Evolutionary conservation across 1,284 basidiomycete species (phyloP).

Genomic region (Pseudozyma sp.): DNA sequence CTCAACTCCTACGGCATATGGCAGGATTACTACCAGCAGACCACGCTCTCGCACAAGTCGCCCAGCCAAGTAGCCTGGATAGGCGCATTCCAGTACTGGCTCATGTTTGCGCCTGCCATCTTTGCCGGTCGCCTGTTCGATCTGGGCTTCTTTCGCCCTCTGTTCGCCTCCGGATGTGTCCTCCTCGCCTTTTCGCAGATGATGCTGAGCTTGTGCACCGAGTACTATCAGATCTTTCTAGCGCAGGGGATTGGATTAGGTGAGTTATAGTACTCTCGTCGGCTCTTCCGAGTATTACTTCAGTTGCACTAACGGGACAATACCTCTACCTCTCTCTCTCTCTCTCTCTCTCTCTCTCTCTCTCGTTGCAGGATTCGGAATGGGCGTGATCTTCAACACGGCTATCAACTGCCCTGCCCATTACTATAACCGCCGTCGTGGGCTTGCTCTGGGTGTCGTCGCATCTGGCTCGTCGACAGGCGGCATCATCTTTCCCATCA

Average conservation of each 20-base stretch:
- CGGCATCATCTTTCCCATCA: conserved; percentile 59
- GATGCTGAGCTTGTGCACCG: conserved; percentile 57
- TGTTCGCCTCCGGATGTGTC: conserved; percentile 36
- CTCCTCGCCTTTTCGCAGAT: conserved; percentile 52
- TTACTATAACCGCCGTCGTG: conserved; percentile 42
- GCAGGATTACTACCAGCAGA: conserved; percentile 48
- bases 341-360: too few relatives aligned
- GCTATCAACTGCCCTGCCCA: conserved; percentile 8
- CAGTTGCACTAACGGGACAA: too few relatives aligned
- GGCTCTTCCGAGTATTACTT: too few relatives aligned
- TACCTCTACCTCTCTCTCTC: too few relatives aligned
- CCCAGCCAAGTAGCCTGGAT: conserved; percentile 53
- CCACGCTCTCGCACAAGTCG: conserved; percentile 37
- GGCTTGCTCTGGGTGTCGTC: conserved; percentile 51
- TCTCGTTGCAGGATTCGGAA: not conserved
- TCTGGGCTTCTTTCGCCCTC: conserved; percentile 44
- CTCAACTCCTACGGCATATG: conserved; percentile 55
- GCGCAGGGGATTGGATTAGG: conserved; percentile 58
- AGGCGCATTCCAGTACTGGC: conserved; percentile 52
- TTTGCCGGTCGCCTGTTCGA: conserved; percentile 54
- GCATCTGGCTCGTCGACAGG: conserved; percentile 56
- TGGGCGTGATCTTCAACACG: not conserved
- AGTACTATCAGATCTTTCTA: conserved; percentile 60
- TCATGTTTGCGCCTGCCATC: conserved; percentile 45
- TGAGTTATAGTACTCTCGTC: too few relatives aligned